These are phyloP conservation scores for Colletotrichum theobromicola DNA, from an alignment of 2,329 filamentous ascomycete genomes.

Conservation along the genomic window DNA sequence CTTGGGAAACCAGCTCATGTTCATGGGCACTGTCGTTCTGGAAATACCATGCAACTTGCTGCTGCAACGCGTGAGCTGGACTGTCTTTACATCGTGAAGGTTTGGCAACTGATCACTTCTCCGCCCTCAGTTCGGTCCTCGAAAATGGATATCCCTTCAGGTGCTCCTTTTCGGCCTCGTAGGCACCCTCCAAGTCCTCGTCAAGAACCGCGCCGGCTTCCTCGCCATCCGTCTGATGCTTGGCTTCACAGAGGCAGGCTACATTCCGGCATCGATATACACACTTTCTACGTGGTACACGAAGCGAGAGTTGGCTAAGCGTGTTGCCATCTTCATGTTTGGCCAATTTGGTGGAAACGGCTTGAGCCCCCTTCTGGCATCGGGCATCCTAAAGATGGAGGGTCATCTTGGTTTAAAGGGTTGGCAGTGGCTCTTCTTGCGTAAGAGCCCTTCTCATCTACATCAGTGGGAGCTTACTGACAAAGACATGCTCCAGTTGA, in stretches of 20 bases:
- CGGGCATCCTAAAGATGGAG: slow-evolving; percentile 51
- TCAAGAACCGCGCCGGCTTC: slow-evolving; percentile 48
- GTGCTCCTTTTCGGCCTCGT: slow-evolving; percentile 53
- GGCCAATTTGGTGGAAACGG: slow-evolving; percentile 58
- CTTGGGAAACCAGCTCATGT: slow-evolving; percentile 59
- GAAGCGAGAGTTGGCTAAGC: slow-evolving; percentile 46
- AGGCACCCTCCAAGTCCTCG: slow-evolving; percentile 48
- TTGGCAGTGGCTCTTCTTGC: slow-evolving; percentile 57
- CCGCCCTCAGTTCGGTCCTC: slow-evolving; percentile 43
- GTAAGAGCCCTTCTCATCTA: slow-evolving; percentile 30
- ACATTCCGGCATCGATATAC: slow-evolving; percentile 56
- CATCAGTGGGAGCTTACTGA: not conserved
- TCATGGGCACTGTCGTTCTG: slow-evolving; percentile 52
- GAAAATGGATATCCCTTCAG: slow-evolving; percentile 54
- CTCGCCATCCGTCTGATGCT: slow-evolving; percentile 48
- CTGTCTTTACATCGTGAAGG: not conserved
- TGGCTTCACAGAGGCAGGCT: slow-evolving; percentile 55
- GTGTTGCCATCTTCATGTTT: slow-evolving; percentile 57
- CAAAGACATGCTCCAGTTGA: slow-evolving; percentile 38
- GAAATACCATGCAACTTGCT: slow-evolving; percentile 59
- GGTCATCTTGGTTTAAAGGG: slow-evolving; percentile 44
- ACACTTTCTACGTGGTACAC: slow-evolving; percentile 58
- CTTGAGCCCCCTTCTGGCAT: slow-evolving; percentile 52
- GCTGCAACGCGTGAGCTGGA: slow-evolving; percentile 32
- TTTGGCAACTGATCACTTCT: not conserved